Percentiles rank a stretch among this genome's conserved stretches.
These are phyloP conservation scores for Trypanosoma avium DNA, from an alignment of 208 protist genomes.

Conservation along the genomic window DNA sequence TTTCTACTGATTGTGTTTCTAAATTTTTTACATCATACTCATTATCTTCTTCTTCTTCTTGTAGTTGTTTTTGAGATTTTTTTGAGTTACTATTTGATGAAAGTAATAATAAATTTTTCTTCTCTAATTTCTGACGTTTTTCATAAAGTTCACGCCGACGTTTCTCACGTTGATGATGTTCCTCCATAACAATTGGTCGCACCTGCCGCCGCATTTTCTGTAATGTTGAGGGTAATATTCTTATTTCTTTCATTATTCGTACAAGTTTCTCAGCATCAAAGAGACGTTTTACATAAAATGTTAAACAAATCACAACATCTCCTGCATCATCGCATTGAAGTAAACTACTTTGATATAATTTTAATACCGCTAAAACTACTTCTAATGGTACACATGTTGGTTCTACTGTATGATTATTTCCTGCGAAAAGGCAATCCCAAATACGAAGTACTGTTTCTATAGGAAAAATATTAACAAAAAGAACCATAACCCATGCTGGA, in stretches of 20 bases:
- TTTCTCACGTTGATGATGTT: conserved; percentile 21
- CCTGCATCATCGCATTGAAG: conserved; percentile 37
- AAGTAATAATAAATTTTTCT: background rate
- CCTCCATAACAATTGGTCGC: conserved; percentile 29
- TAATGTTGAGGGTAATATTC: conserved; percentile 32
- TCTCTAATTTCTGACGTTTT: background rate
- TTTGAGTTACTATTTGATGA: too few species aligned
- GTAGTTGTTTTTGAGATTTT: background rate
- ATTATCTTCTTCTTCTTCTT: background rate
- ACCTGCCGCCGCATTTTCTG: conserved; percentile 39
- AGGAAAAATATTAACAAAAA: conserved; percentile 71
- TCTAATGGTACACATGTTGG: conserved; percentile 42
- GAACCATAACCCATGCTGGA: conserved; percentile 64
- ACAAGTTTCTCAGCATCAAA: conserved; percentile 48
- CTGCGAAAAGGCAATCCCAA: conserved; percentile 67
- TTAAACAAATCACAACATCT: conserved; percentile 38
- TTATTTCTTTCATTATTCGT: conserved; percentile 18
- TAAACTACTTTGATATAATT: conserved; percentile 35
- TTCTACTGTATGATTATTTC: conserved; percentile 4
- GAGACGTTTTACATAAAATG: conserved; percentile 23
- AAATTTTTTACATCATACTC: too few species aligned
- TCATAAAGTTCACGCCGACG: conserved; percentile 16
- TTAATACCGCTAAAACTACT: conserved; percentile 52
- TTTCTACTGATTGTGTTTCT: too few species aligned
- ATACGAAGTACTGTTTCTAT: conserved; percentile 45